Evolutionary conservation across 192 early-diverging fungal genomes (phyloP).

Genomic region (Backusella morwellensis): DNA sequence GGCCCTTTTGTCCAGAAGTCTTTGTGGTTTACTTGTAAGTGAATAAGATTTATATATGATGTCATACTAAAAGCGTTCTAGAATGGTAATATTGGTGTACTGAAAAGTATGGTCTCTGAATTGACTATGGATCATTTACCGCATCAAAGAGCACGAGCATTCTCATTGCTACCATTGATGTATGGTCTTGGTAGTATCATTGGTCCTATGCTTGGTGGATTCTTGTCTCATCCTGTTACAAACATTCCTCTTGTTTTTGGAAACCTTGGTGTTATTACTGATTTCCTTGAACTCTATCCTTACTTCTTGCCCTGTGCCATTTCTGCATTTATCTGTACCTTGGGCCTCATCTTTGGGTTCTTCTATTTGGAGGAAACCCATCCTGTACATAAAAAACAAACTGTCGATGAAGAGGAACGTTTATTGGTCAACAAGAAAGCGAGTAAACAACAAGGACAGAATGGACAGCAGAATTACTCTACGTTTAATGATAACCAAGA

Average conservation of each 20-base stretch:
- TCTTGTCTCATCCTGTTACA: conserved; percentile 63
- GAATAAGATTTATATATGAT: neutral
- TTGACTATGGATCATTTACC: conserved; percentile 67
- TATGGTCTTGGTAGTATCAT: conserved; percentile 57
- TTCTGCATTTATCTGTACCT: conserved; percentile 48
- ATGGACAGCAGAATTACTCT: neutral
- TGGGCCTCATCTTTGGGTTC: conserved; percentile 53
- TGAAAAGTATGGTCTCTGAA: conserved; percentile 72
- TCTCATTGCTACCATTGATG: conserved; percentile 60
- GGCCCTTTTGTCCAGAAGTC: conserved; percentile 51
- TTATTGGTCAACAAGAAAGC: neutral
- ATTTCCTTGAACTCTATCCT: conserved; percentile 55
- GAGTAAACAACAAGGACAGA: neutral
- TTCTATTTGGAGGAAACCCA: conserved; percentile 56
- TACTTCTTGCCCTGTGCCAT: conserved; percentile 73
- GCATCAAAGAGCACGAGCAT: conserved; percentile 48
- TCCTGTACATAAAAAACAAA: neutral
- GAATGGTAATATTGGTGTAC: conserved; percentile 67
- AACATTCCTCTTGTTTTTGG: conserved; percentile 53
- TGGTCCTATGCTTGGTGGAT: conserved; percentile 65
- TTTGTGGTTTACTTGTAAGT: conserved; percentile 53
- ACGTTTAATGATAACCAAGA: neutral
- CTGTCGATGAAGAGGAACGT: neutral
- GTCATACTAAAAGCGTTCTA: conserved; percentile 2
- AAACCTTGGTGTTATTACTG: conserved; percentile 17